Percentiles rank a stretch among this genome's conserved stretches.
Evolutionary conservation across 768 basidiomycete genomes (phyloP).

Genomic region (Nidularia sp.): DNA sequence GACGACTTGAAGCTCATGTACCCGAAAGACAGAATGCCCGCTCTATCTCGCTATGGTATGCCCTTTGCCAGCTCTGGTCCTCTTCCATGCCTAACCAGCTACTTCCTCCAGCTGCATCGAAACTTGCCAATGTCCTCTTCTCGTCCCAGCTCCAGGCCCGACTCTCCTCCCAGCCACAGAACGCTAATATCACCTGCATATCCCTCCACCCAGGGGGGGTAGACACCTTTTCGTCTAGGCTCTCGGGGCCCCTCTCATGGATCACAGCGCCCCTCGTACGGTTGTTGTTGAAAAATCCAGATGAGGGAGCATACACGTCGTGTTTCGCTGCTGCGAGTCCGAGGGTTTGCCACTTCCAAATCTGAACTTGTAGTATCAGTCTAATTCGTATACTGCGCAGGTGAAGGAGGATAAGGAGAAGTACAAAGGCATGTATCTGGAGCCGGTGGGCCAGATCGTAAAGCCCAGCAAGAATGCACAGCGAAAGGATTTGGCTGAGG

Average conservation of each 20-base stretch:
- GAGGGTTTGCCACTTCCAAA: background rate
- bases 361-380: background rate
- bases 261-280: background rate
- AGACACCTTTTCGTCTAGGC: conserved; percentile 1
- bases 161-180: background rate
- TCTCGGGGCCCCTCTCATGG: background rate
- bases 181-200: conserved; percentile 5
- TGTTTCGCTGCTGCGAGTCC: background rate
- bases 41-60: conserved; percentile 11
- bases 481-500: background rate
- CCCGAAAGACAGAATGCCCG: conserved; percentile 4
- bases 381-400: background rate
- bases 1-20: conserved; percentile 8
- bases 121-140: conserved; percentile 12
- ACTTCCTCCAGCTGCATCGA: conserved; percentile 7
- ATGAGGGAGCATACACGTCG: background rate
- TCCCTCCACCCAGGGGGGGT: conserved; percentile 10
- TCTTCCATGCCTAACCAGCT: background rate
- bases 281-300: background rate
- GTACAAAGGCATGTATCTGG: background rate
- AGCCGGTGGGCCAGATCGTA: background rate
- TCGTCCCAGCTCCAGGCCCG: conserved; percentile 9
- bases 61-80: background rate
- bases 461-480: background rate
- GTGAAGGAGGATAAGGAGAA: background rate